Conservation (phyloP, 2,329 filamentous ascomycete genomes). For the Penicillium sp. region DNA sequence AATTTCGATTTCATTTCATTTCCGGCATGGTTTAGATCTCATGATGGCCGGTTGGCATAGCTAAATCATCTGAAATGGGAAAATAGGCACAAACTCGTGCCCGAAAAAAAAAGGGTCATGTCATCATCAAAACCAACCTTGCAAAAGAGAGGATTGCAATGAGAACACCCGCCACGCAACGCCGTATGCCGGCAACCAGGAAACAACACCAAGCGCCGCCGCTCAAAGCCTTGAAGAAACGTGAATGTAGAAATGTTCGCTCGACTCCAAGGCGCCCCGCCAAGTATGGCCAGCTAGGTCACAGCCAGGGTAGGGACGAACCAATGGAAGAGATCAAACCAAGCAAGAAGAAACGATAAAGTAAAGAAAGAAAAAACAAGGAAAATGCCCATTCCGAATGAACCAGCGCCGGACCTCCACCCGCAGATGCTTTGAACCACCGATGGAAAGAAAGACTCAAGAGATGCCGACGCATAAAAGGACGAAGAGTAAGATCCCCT, state of each 20-base stretch:
- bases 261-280: background rate
- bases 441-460: conserved; percentile 24
- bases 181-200: conserved; percentile 16
- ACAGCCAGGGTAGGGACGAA: background rate
- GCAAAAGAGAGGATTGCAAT: conserved; percentile 11
- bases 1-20: background rate
- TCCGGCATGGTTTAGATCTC: background rate
- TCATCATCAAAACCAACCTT: conserved; percentile 24
- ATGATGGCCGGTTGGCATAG: background rate
- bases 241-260: background rate
- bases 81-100: background rate
- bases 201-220: conserved; percentile 34
- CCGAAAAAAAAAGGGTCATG: conserved; percentile 20
- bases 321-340: background rate
- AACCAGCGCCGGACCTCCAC: conserved; percentile 11
- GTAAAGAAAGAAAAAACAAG: background rate
- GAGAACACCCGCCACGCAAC: conserved; percentile 17
- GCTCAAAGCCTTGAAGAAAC: conserved; percentile 24
- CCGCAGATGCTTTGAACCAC: conserved; percentile 22
- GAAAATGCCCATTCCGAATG: background rate
- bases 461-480: conserved; percentile 29
- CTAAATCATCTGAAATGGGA: conserved; percentile 3
- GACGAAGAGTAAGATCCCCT: conserved; percentile 15
- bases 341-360: conserved; percentile 11
- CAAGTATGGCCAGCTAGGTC: background rate